Evolutionary conservation across 208 protist genomes (phyloP), one percentile per base, ranked within the genome.

Genomic region (Trypanosoma congolense): DNA sequence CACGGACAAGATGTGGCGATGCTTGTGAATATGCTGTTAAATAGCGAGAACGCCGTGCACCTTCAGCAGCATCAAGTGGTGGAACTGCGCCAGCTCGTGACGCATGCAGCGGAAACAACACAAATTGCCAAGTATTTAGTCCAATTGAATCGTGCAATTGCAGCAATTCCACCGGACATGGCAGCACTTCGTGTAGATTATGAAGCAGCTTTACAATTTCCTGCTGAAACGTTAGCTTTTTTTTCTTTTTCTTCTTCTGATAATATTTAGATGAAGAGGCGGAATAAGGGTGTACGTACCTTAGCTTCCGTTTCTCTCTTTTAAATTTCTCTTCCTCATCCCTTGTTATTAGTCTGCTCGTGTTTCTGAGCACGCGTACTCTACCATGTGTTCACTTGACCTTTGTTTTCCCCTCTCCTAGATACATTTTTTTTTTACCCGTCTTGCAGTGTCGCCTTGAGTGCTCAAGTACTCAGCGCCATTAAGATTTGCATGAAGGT

Each of bases 121-220:
- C 87, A 87, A 21, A 71, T 90, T 21, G 78, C 81, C 16, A 83
- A 78, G 42, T 75, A 79, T 28, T 56, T 94, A 35, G 73, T 94
- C 24, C 77, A 90, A 42, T 61, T 90, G 40, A 81, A 82, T 30
- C 78, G 80, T 50, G 49, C 80, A 42, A 87, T 94, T 69, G 49
- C 54, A 18, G 61, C 70, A 18, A 61, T 94, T 28, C 72, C 78
- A 12, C 70, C 55, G 10, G 67, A 87, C 54, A 59, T 76, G 14
- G 49, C 48, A 4, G 55, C 75, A 22, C 72, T 88, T 21, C 60
- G 53, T 28, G 50, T 70, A 18, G 75, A 74, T 31, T 75, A 77
- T 51, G 56, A 77, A 25, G 52, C 67, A 2, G 73, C 70, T 2
- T 56, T 85, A 10, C 46, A 59, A 36, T 47, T 38, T 56, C n/a